Evolutionary conservation across 1,284 basidiomycete genomes (phyloP).

Genomic region (Ceratobasidium sp.): DNA sequence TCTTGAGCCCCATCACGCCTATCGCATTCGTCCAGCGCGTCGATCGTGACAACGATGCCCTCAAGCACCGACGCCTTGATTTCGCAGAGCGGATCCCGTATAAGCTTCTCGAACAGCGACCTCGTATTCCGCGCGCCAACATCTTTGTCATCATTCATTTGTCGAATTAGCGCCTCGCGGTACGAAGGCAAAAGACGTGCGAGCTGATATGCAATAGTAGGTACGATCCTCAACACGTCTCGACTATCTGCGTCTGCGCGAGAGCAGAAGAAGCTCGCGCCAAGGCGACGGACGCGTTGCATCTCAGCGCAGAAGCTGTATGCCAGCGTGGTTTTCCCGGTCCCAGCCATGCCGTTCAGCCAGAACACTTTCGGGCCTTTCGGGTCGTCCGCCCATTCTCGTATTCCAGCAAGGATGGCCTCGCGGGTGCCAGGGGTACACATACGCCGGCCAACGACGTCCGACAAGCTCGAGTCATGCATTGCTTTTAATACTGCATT

Average conservation of each 20-base stretch:
- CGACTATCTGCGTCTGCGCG: slow-evolving; percentile 11
- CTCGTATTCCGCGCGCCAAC: not conserved
- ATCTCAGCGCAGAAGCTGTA: not conserved
- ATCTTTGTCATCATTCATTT: not conserved
- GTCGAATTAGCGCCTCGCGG: not conserved
- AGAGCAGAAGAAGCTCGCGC: slow-evolving; percentile 25
- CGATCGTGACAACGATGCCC: not conserved
- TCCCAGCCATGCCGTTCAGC: slow-evolving; percentile 27
- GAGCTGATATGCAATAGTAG: slow-evolving; percentile 17
- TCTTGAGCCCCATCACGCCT: not conserved
- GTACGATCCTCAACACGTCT: not conserved
- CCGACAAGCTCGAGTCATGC: too few relatives aligned
- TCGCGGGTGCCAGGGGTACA: slow-evolving; percentile 7
- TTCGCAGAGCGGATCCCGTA: not conserved
- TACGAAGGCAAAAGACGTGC: not conserved
- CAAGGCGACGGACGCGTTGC: not conserved
- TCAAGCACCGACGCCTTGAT: not conserved
- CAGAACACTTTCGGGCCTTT: slow-evolving; percentile 3
- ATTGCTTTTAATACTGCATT: too few relatives aligned
- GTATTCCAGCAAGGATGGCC: not conserved
- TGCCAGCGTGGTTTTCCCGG: slow-evolving; percentile 16
- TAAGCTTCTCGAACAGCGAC: slow-evolving; percentile 3
- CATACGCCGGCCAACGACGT: not conserved
- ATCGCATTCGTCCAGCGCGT: slow-evolving; percentile 21
- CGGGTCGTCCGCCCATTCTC: not conserved